Base-by-base conservation (phyloP, 2,329 filamentous ascomycete genomes). In the Aureobasidium sp. region DNA sequence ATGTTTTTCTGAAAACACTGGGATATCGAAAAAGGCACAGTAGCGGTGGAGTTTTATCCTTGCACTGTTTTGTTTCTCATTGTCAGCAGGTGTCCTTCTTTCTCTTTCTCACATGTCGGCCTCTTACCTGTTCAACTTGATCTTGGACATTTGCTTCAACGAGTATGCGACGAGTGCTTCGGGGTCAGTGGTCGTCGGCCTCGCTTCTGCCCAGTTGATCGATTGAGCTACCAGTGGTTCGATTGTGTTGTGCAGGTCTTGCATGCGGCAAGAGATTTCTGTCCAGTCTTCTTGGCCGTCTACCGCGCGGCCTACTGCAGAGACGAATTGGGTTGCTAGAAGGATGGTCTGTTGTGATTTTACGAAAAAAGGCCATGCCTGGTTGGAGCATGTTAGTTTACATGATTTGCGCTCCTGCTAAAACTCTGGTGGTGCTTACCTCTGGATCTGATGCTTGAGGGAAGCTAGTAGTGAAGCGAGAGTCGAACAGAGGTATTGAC, bases 31-130 rank as follows among this genome's bases (percentile, higher is more conserved):
- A 68, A 82, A 82, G 9, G 80, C 80, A 64, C 75, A 77, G 67
- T 80, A 82, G 1, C 80, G 76, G 64, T 82, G 80, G 3, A 81
- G 67, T 65, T 82, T 82, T 65, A 81, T 80, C 15, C 79, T 72
- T 12, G 80, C 79, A 68, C 80, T 81, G 27, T 45, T 41, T 20
- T 12, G 37, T 47, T 25, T 41, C 11, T n/a, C 31, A 5, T 20
- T 39, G 17, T 37, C 39, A 27, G 45, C 29, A 63, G 44, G 65
- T 51, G 37, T 14, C 45, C 22, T n/a, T 22, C 11, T 27, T 48
- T 14, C 14, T 12, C 6, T 48, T n/a, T 1, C 31, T 27, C 25
- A 14, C 5, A 34, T 3, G 8, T 34, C 31, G 12, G 25, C 59
- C 1, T 59, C 67, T 51, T 67, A 76, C 78, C 78, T 81, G 67